Base-by-base conservation (phyloP, 2,329 filamentous ascomycete genomes). In the Pseudocercospora macadamiae region DNA sequence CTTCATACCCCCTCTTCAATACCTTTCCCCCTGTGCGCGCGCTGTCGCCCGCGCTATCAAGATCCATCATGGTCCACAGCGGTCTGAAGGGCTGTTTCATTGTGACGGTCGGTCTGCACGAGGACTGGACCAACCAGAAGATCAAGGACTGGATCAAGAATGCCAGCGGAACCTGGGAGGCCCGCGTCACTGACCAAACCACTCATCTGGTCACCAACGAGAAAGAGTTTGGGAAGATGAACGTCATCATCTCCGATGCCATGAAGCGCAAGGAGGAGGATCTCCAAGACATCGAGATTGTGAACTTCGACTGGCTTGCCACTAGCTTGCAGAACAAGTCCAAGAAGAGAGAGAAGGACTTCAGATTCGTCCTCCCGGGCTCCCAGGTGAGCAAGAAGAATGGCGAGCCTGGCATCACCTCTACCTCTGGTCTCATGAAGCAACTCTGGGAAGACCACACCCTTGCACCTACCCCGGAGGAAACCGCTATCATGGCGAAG, bases 171-270 rank as follows among this genome's bases (percentile, higher is more conserved):
- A 72, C 57, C 0, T 71, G 77, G 1, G 74, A 79, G 0, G 73
- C 91, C 16, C 75, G 79, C 0, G 74, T 91, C 23, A 79, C 78
- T 23, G 60, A 64, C 4, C 67, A 77, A 0, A 84, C 88, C 8
- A 96, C 91, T 0, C 91, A 96, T 73, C 76, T 96, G 0, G 80
- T 96, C 19, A 84, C 86, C 54, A 85, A 84, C 0, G 77, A 82
- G 51, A 80, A 85, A 30, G 83, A 87, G 14, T 92, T 85, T 73
- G 60, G 55, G 3, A 51, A 54, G 2, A 47, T 61, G 19, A 53
- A 55, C 45, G 26, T 25, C 10, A 10, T 59, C 19, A 45, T 66
- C 12, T 39, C 61, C 42, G 56, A 60, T 18, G 61, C 59, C 2
- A 16, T 64, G n/a, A 18, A 37, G 21, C 49, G 55, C 36, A 57